Evolutionary conservation across 1,139 yeast species (phyloP).

Genomic region (Taiozyma sp.): DNA sequence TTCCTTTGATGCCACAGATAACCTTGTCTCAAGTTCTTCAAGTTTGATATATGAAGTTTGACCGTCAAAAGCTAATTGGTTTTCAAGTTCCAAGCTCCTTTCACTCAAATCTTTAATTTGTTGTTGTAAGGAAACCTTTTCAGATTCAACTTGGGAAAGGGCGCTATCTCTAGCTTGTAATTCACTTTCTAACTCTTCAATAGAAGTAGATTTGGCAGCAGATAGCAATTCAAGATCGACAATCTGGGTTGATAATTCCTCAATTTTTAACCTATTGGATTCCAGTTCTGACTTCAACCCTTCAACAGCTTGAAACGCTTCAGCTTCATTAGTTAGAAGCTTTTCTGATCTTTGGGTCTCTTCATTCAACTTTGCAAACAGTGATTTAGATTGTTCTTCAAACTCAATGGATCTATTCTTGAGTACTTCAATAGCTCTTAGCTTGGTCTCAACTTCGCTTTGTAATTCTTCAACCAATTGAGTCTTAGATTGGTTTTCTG

Average conservation of each 20-base stretch:
- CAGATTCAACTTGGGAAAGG: background rate
- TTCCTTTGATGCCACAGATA: slow-evolving; percentile 2
- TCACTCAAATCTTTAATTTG: background rate
- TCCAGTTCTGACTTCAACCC: background rate
- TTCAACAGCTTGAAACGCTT: background rate
- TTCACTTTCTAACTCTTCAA: background rate
- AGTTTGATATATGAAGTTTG: background rate
- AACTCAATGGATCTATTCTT: slow-evolving; percentile 13
- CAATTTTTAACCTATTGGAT: background rate
- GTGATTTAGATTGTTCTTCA: slow-evolving; percentile 23
- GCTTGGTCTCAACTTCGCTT: slow-evolving; percentile 25
- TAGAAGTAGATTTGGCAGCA: background rate
- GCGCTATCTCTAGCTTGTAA: background rate
- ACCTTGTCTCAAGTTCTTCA: background rate
- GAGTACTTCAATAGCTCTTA: slow-evolving; percentile 14
- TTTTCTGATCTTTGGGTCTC: slow-evolving; percentile 4
- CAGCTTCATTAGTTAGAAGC: background rate
- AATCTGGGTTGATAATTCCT: background rate
- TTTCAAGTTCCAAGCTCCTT: background rate
- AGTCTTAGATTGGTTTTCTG: slow-evolving; percentile 35
- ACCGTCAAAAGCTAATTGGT: background rate
- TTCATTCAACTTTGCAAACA: slow-evolving; percentile 6
- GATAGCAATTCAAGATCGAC: background rate
- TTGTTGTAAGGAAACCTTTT: background rate
- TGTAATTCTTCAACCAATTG: slow-evolving; percentile 25